These are phyloP conservation scores for Pichia sp. DNA, from an alignment of 1,139 yeast species.

Conservation along the genomic window DNA sequence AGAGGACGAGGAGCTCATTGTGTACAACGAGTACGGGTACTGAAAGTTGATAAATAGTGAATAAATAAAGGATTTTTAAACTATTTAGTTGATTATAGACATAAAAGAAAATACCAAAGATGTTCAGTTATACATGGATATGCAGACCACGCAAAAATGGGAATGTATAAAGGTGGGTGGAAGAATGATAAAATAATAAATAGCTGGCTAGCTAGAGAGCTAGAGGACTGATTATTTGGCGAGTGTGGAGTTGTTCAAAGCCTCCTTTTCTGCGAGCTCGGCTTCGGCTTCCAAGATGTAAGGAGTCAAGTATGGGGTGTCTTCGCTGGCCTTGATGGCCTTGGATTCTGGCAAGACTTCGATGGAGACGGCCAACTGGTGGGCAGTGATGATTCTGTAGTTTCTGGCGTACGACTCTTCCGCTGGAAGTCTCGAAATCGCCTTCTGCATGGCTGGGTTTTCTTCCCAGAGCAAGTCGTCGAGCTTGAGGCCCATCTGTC, in stretches of 20 bases:
- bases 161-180: not conserved
- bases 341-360: slow-evolving; percentile 79
- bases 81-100: not conserved
- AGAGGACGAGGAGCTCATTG: slow-evolving; percentile 39
- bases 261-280: slow-evolving; percentile 82
- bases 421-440: slow-evolving; percentile 80
- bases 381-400: slow-evolving; percentile 87
- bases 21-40: slow-evolving; percentile 44
- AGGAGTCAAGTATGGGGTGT: slow-evolving; percentile 79
- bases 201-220: not conserved
- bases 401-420: slow-evolving; percentile 84
- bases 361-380: slow-evolving; percentile 80
- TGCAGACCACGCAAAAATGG: not conserved
- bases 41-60: slow-evolving; percentile 17
- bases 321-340: slow-evolving; percentile 78
- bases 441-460: slow-evolving; percentile 80
- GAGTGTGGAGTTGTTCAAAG: slow-evolving; percentile 72
- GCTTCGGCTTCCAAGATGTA: slow-evolving; percentile 92
- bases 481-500: slow-evolving; percentile 84
- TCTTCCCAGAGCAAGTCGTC: slow-evolving; percentile 89
- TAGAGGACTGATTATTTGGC: slow-evolving; percentile 15
- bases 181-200: not conserved
- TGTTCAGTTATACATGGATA: not conserved
- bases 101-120: not conserved
- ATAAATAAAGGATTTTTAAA: not conserved